Evolutionary conservation across 768 basidiomycete species (phyloP), one percentile per base, ranked within the genome.

Genomic region (Pleurotus tuber-regium): DNA sequence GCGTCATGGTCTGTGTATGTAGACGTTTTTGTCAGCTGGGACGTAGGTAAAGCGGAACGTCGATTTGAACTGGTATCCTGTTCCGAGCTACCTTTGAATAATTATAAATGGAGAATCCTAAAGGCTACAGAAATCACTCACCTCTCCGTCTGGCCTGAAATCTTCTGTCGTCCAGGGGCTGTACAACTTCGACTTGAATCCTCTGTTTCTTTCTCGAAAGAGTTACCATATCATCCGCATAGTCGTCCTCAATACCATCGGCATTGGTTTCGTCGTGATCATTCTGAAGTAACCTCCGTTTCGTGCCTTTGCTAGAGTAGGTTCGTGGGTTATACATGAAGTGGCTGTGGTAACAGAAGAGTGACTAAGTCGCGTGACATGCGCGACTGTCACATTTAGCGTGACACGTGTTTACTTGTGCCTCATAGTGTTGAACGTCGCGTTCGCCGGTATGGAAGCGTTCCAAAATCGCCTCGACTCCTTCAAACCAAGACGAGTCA

Each of bases 401-500:
- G 35, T 50, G 35, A 39, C 49, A 19, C 24, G 19, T 47, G 71
- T 61, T 60, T 50, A 26, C 30, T 25, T 21, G 55, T 61, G 58
- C 59, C 61, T 54, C 51, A n/a, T 55, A 54, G 52, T 54, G 7
- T n/a, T 18, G 21, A 51, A 51, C 47, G n/a, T 16, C 59, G 19
- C 42, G 44, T 52, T 38, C 52, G 53, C 35, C 55, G 43, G 57
- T 25, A 84, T 86, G 83, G 77, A 86, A 55, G 66, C 71, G 48
- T 69, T 79, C 39, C 68, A 80, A 61, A 70, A 71, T 44, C 82
- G 91, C 16, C 66, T 89, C 54, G 78, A 79, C 36, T 89, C 91
- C 0, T 93, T 91, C 64, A 85, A 84, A 68, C 61, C 82, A 0
- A 82, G 78, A 58, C 77, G 84, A 56, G 70, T 82, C 52, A 88